Conservation (phyloP, 2,329 filamentous ascomycete species). For the Phaeosphaeriaceae sp. region DNA sequence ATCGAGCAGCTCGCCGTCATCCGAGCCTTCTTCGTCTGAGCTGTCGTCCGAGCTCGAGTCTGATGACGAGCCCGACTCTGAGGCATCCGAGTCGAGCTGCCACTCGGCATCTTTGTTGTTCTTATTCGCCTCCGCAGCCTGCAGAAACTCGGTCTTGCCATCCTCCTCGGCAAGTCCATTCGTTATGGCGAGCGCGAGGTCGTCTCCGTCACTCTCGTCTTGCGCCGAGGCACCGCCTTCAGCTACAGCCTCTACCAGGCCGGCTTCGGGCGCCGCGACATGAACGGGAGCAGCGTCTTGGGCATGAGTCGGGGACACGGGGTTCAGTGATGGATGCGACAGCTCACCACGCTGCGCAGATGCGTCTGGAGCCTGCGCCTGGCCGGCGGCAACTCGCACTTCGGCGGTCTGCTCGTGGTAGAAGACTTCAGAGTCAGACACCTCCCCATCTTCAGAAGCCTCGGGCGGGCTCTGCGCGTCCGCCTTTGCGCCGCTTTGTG, state of each 20-base stretch:
- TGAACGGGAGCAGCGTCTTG: slow-evolving; percentile 28
- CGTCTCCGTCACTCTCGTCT: slow-evolving; percentile 13
- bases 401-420: slow-evolving; percentile 34
- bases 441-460: slow-evolving; percentile 42
- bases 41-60: slow-evolving; percentile 56
- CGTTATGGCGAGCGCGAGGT: slow-evolving; percentile 12
- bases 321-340: slow-evolving; percentile 29
- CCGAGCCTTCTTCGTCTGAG: slow-evolving; percentile 66
- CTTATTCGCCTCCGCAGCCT: slow-evolving; percentile 54
- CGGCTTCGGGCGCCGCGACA: slow-evolving; percentile 6
- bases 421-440: slow-evolving; percentile 40
- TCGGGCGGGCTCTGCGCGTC: slow-evolving; percentile 18
- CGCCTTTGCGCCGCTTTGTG: slow-evolving; percentile 21
- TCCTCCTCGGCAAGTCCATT: slow-evolving; percentile 26
- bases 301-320: slow-evolving; percentile 26
- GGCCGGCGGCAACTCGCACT: slow-evolving; percentile 26
- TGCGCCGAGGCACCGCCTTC: slow-evolving; percentile 22
- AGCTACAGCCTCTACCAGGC: slow-evolving; percentile 15
- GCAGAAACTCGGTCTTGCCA: slow-evolving; percentile 52
- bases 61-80: slow-evolving; percentile 61
- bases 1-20: slow-evolving; percentile 70
- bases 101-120: slow-evolving; percentile 73
- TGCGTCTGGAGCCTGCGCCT: slow-evolving; percentile 26
- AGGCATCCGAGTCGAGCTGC: slow-evolving; percentile 71
- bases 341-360: slow-evolving; percentile 37